These are phyloP conservation scores for Larix kaempferi DNA, from an alignment of 75 land plant genomes.

Conservation along the genomic window DNA sequence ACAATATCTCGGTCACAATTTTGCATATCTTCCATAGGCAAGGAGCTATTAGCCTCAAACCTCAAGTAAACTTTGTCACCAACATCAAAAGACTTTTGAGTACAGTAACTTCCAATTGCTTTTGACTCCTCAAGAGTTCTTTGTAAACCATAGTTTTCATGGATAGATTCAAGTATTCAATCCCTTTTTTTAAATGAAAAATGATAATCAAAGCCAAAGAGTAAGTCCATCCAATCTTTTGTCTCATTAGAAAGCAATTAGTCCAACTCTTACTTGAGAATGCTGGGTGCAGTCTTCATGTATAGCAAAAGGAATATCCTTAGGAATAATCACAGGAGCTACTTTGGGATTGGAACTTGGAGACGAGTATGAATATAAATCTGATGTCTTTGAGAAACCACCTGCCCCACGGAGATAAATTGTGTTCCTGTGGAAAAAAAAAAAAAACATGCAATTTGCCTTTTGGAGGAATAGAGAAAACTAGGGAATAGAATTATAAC, in stretches of 20 bases:
- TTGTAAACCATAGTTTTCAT: not conserved
- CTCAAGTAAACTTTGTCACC: too few species aligned
- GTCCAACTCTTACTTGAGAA: conserved; percentile 53
- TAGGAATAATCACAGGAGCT: conserved; percentile 28
- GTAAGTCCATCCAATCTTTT: not conserved
- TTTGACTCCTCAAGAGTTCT: too few species aligned
- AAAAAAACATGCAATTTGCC: not conserved
- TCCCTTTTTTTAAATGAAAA: not conserved
- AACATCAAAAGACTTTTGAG: too few species aligned
- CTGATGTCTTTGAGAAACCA: conserved; percentile 79
- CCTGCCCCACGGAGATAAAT: conserved; percentile 89
- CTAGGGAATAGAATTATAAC: not conserved
- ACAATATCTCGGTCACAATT: too few species aligned
- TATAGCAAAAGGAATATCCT: conserved; percentile 40
- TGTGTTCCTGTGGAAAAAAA: conserved; percentile 44
- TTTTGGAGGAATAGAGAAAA: not conserved
- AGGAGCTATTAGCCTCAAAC: too few species aligned
- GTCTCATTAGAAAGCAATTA: not conserved
- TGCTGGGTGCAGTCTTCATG: conserved; percentile 63
- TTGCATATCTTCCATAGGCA: too few species aligned
- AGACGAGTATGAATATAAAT: conserved; percentile 54
- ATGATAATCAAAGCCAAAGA: not conserved
- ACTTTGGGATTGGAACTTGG: conserved; percentile 32
- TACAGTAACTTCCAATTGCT: too few species aligned
- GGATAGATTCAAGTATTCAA: not conserved